Evolutionary conservation across 768 basidiomycete genomes (phyloP), one percentile per base, ranked within the genome.

Genomic region (Psilocybe cyanescens): DNA sequence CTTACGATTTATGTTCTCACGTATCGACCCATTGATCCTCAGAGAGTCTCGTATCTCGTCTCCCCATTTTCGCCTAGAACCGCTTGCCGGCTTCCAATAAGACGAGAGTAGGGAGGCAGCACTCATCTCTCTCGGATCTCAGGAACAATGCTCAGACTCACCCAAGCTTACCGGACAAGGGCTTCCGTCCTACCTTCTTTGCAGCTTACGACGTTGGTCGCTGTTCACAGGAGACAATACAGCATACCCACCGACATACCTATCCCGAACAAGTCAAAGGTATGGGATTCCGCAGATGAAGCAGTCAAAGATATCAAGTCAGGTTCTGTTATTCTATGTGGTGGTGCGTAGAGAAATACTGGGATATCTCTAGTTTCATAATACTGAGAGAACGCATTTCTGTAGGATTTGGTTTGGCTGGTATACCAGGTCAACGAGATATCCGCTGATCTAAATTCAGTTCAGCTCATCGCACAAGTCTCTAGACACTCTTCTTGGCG

Each of bases 371-470:
- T 4, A 6, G 14, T 19, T 54, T 9, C 8, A 35, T 30, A n/a
- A 45, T 48, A 11, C 47, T 46, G 44, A 59, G 28, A n/a, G 44
- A 50, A 9, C 33, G 6, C 33, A 3, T 14, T 53, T 33, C 30
- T 63, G 4, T 67, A 94, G 94, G 95, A 29, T 97, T 97, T 69
- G 95, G 95, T 48, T 78, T 93, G 55, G 92, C 92, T 66, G 95
- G 95, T 31, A 90, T 94, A 49, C 94, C 95, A 68, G 90, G 92
- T 92, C 48, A 45, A 78, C 67, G 49, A 47, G 2, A 55, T 50
- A 7, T 28, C 29, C 37, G 53, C 4, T 29, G 14, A 49, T 39
- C 45, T 17, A 28, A 8, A 19, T 12, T 16, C 11, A 39, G 7
- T 56, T 16, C 16, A n/a, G 17, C 41, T 58, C 14, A 48, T 14